Base-by-base conservation (phyloP, 169 alveolate species). In the Eimeria zaria region DNA sequence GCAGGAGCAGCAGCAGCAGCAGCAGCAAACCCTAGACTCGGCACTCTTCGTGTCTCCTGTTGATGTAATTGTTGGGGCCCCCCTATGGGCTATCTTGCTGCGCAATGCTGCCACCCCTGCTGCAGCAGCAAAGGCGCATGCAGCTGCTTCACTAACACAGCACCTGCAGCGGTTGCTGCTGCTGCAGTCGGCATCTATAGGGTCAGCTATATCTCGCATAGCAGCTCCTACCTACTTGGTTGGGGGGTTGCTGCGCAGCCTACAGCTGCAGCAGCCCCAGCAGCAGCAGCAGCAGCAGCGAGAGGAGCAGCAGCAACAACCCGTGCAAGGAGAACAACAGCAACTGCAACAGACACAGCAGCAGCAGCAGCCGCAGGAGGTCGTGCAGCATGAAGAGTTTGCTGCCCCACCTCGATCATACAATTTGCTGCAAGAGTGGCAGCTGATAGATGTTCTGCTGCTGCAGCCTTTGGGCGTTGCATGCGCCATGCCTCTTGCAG, bases 141-240 rank as follows among this genome's bases (percentile, higher is more conserved):
- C 64, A 7, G 60, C 89, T 44, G 64, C 89, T 46, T 6, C 60
- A 44, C 44, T 78, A 64, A 78, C 89, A 58, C 89, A 78, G 89
- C 89, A 78, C 30, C 64, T 78, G 89, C 89, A 46, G 64, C 60
- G 89, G 67, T 30, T 78, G 89, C 89, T 78, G 89, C 89, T 78
- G 60, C 67, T 78, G 64, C 89, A 78, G 67, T 78, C 89, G 8
- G 89, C 60, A 18, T 6, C 89, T 20, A 2, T 80, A 9, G 89
- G 71, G 41, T 24, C 27, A 12, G 89, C 89, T 8, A 71, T 80
- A 18, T 80, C 89, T 27, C 89, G 89, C 33, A n/a, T 80, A 20
- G 64, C 46, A 7, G 48, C 53, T 27, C 89, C 89, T 11, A 9
- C 60, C 20, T 80, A 48, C 24, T 8, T 44, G 36, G 16, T 80